Base-by-base conservation (phyloP, 2,329 filamentous ascomycete genomes). In the Elsinoe arachidis region DNA sequence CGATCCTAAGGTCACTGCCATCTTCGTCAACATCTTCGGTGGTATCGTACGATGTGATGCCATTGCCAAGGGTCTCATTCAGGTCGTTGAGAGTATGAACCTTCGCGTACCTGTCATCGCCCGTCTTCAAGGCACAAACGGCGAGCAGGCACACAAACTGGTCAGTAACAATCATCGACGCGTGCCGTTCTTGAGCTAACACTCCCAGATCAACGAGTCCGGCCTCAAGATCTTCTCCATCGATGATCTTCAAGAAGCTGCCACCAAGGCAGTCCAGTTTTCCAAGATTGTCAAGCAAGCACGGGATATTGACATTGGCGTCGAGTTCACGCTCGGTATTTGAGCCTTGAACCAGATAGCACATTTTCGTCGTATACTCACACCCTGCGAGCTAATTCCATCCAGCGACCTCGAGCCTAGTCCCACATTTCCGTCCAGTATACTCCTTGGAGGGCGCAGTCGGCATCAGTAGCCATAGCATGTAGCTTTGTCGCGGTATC, bases 21-120 rank as follows among this genome's bases (percentile, higher is more conserved):
- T 99, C 78, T 99, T 99, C 68, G 93, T 99, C 80, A 99, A 99
- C 84, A 99, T 99, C 75, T 99, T 99, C 72, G 93, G 93, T 72
- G 93, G 93, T 78, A 99, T 99, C 67, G 93, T 99, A 66, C 85
- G 93, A 69, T 99, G 93, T 73, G 93, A 99, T 73, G 90, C 89
- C 69, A 99, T 99, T 72, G 93, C 93, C 65, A 87, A 91, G 76
- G 93, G 93, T 70, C 81, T 99, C 67, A 95, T 99, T 79, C 86
- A 89, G 73, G 95, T 96, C 58, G 93, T 93, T 61, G 83, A 96
- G 79, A 84, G 84, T 69, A 91, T 99, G 81, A 91, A 96, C 80
- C 84, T 99, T 69, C 87, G 93, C 76, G 93, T 93, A 65, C 93
- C 93, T 68, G 95, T 99, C 74, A 92, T 99, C 72, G 92, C 91